Evolutionary conservation across 495 filamentous ascomycete species (phyloP).

Genomic region (Penicillium roqueforti): DNA sequence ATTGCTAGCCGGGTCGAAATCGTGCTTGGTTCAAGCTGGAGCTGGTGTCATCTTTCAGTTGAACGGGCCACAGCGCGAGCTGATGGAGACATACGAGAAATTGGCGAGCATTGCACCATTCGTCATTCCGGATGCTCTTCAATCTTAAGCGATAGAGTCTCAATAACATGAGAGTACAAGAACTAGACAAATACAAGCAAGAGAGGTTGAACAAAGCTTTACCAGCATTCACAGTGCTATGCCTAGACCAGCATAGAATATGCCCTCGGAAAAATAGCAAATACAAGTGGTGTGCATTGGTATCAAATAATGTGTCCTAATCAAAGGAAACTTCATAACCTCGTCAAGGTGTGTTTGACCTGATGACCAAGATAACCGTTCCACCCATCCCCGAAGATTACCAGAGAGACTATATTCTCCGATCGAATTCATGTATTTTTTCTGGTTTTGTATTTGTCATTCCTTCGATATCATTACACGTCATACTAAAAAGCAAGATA

Average conservation of each 20-base stretch:
- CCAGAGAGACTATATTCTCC: neutral
- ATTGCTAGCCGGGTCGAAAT: too few relatives aligned
- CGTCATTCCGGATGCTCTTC: too few relatives aligned
- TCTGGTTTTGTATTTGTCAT: constrained; percentile 1
- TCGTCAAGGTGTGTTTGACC: neutral
- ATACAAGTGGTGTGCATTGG: neutral
- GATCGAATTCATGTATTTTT: neutral
- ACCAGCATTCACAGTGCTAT: neutral
- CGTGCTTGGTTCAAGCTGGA: too few relatives aligned
- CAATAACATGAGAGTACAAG: neutral
- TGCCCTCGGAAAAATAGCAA: neutral
- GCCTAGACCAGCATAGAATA: neutral
- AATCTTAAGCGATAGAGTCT: too few relatives aligned
- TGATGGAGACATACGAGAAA: too few relatives aligned
- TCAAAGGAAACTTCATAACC: neutral
- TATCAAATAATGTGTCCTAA: neutral
- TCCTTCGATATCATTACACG: constrained; percentile 16
- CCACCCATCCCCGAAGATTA: neutral
- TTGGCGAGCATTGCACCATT: too few relatives aligned
- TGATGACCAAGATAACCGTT: constrained; percentile 1
- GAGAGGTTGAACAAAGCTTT: neutral
- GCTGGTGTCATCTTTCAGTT: too few relatives aligned
- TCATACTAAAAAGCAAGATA: constrained; percentile 17
- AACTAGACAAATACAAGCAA: neutral
- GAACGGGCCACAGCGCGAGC: too few relatives aligned